These are phyloP conservation scores for Metschnikowia lachancei DNA, from an alignment of 805 yeast genomes.

Conservation along the genomic window DNA sequence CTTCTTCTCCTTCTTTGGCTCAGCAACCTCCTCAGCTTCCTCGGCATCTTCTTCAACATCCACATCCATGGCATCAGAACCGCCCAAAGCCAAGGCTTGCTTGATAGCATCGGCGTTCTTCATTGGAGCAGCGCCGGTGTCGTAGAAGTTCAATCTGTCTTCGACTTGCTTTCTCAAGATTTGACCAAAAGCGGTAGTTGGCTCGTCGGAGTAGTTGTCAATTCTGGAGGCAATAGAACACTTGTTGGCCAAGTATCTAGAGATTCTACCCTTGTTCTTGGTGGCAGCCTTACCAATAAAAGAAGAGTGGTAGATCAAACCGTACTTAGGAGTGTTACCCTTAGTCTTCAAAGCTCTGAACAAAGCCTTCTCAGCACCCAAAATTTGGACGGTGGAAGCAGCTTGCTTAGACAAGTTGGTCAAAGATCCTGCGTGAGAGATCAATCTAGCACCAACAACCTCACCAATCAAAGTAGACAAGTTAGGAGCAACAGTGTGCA, in stretches of 20 bases:
- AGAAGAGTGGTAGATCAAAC: conserved; percentile 94
- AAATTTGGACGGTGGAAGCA: conserved; percentile 95
- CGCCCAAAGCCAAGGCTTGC: conserved; percentile 75
- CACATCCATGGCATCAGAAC: conserved; percentile 42
- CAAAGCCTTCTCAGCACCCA: conserved; percentile 98
- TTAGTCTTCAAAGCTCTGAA: conserved; percentile 98
- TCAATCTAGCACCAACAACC: conserved; percentile 95
- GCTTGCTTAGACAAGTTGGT: conserved; percentile 96
- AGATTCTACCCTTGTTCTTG: conserved; percentile 97
- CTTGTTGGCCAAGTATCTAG: conserved; percentile 97
- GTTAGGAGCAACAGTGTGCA: conserved; percentile 98
- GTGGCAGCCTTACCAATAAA: conserved; percentile 97
- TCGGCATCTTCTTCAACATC: conserved; percentile 21
- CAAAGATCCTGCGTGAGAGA: conserved; percentile 95
- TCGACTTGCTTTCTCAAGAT: conserved; percentile 95
- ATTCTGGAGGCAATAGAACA: conserved; percentile 99
- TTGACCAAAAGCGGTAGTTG: conserved; percentile 84
- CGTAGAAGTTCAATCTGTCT: conserved; percentile 93
- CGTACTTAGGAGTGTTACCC: conserved; percentile 98
- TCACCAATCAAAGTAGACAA: conserved; percentile 79
- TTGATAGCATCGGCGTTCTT: conserved; percentile 93
- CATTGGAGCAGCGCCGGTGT: conserved; percentile 94
- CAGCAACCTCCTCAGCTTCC: conserved; percentile 29
- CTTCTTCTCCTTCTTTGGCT: conserved; percentile 34
- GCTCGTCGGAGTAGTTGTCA: conserved; percentile 94